phyloP scores from a whole-genome alignment of 2,329 filamentous ascomycete genomes.

The Zasmidium citrigriseum region DNA sequence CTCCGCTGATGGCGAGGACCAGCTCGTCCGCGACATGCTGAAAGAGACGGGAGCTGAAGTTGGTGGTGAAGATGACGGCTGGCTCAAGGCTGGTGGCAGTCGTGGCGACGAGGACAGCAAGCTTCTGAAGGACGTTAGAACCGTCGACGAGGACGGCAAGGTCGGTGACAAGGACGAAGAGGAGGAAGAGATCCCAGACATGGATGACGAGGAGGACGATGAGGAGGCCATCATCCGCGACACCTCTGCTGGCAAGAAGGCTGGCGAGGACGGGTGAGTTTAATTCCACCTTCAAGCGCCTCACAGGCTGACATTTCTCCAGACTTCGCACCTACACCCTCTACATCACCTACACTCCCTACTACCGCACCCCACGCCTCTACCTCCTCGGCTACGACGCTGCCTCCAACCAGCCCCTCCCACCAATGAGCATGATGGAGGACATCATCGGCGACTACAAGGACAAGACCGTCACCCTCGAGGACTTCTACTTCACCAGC shows the following conservation, averaged over 20 bases:
- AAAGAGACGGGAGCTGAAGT: slow-evolving; percentile 47
- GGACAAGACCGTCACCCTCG: slow-evolving; percentile 96
- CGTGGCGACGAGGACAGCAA: slow-evolving; percentile 51
- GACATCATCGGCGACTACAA: slow-evolving; percentile 96
- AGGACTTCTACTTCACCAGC: slow-evolving; percentile 95
- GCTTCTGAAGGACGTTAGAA: slow-evolving; percentile 78
- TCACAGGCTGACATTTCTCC: slow-evolving; percentile 28
- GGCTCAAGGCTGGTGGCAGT: slow-evolving; percentile 86
- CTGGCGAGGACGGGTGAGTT: slow-evolving; percentile 58
- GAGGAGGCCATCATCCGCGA: slow-evolving; percentile 95
- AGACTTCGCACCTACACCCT: slow-evolving; percentile 88
- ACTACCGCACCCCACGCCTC: slow-evolving; percentile 92
- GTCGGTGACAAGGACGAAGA: slow-evolving; percentile 74
- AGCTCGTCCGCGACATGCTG: slow-evolving; percentile 78
- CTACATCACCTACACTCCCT: slow-evolving; percentile 97
- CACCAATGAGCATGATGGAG: slow-evolving; percentile 88
- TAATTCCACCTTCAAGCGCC: background rate
- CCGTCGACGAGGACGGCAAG: slow-evolving; percentile 86
- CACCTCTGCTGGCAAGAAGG: slow-evolving; percentile 46
- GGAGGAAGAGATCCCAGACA: slow-evolving; percentile 88
- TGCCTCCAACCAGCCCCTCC: slow-evolving; percentile 63
- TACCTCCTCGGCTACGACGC: slow-evolving; percentile 91
- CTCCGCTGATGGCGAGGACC: slow-evolving; percentile 81
- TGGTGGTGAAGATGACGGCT: slow-evolving; percentile 74
- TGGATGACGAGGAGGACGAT: slow-evolving; percentile 94